These are phyloP conservation scores for Isatis tinctoria DNA, from an alignment of 345 rosid species.

Conservation along the genomic window DNA sequence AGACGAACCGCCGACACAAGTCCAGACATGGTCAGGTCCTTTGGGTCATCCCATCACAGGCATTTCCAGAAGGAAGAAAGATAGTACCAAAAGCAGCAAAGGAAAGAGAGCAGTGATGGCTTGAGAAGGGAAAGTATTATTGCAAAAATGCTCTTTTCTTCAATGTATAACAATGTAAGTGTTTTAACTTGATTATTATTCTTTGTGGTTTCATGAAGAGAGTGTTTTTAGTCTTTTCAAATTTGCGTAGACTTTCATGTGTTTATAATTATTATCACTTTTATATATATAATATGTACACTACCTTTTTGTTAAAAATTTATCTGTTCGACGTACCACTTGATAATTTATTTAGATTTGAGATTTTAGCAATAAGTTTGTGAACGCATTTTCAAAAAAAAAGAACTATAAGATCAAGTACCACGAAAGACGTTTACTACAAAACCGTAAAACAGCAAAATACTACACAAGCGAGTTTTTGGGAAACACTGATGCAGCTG, in stretches of 20 bases:
- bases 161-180: conserved; percentile 18
- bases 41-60: conserved; percentile 43
- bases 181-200: conserved; percentile 18
- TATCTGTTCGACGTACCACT: too few species aligned
- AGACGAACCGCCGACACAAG: conserved; percentile 41
- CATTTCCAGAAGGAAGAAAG: conserved; percentile 27
- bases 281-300: too few species aligned
- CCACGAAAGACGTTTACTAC: too few species aligned
- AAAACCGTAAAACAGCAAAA: too few species aligned
- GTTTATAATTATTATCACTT: conserved; percentile 26
- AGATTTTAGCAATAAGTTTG: too few species aligned
- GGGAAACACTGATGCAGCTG: too few species aligned
- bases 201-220: conserved; percentile 16
- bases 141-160: neutral
- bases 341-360: too few species aligned
- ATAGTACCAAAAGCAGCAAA: conserved; percentile 31
- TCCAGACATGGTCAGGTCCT: conserved; percentile 98
- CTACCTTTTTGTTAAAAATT: too few species aligned
- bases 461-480: too few species aligned
- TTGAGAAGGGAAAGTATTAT: neutral
- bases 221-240: conserved; percentile 29
- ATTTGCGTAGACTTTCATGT: conserved; percentile 29
- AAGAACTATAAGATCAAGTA: too few species aligned
- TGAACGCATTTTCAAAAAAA: too few species aligned
- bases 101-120: conserved; percentile 31